phyloP scores from a whole-genome alignment of 495 filamentous ascomycete genomes.

The Podospora comata region DNA sequence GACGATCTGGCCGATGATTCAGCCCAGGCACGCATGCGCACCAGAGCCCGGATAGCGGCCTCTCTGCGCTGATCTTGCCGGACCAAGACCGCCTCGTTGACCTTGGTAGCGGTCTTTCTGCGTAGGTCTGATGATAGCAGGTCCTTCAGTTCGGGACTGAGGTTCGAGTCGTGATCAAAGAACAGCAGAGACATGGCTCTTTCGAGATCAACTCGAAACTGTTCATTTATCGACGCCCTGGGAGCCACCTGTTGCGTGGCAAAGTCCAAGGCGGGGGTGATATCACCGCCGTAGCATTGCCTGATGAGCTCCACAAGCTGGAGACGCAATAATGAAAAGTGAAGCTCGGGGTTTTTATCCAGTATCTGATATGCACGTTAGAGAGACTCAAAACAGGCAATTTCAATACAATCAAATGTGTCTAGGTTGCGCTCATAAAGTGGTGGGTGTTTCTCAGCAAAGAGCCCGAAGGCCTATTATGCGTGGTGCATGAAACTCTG shows the following conservation, averaged over 20 bases:
- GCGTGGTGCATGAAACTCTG: constrained; percentile 98
- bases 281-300: constrained; percentile 68
- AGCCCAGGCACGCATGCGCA: constrained; percentile 80
- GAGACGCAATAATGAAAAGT: constrained; percentile 85
- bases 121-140: constrained; percentile 81
- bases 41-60: constrained; percentile 73
- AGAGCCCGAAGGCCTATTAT: constrained; percentile 67
- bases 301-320: constrained; percentile 94
- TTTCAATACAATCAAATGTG: background rate
- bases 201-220: constrained; percentile 85
- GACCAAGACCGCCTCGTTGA: constrained; percentile 82
- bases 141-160: constrained; percentile 69
- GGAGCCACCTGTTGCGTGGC: constrained; percentile 84
- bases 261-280: constrained; percentile 79
- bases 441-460: constrained; percentile 92
- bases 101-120: constrained; percentile 70
- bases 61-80: constrained; percentile 68
- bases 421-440: constrained; percentile 73
- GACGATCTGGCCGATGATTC: constrained; percentile 68
- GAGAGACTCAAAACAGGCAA: constrained; percentile 6
- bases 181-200: constrained; percentile 89
- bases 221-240: constrained; percentile 72
- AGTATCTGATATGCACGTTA: constrained; percentile 62
- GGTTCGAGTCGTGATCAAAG: constrained; percentile 60
- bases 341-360: constrained; percentile 76